These are phyloP conservation scores for Trichoderma sp. DNA, from an alignment of 2,329 filamentous ascomycete species.

Conservation along the genomic window DNA sequence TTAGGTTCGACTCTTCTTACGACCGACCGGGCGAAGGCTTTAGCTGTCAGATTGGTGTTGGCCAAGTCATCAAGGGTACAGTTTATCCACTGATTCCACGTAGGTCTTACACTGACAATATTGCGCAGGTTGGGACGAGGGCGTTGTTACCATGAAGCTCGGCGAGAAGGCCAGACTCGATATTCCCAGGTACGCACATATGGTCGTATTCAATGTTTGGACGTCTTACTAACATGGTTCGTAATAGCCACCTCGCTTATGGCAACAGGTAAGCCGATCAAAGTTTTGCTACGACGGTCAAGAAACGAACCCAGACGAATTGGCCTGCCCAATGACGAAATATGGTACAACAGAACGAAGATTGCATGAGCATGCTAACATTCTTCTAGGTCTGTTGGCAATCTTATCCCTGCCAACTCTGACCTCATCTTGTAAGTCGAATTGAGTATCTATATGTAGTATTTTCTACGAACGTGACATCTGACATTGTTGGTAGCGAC, in stretches of 20 bases:
- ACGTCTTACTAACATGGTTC: not conserved
- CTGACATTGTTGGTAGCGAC: not conserved
- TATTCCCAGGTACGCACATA: slow-evolving; percentile 56
- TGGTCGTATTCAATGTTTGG: too few species aligned
- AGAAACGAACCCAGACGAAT: not conserved
- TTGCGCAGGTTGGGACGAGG: slow-evolving; percentile 75
- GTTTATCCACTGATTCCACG: slow-evolving; percentile 14
- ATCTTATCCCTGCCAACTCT: not conserved
- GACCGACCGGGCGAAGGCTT: slow-evolving; percentile 47
- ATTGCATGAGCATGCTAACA: not conserved
- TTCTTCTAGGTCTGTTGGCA: not conserved
- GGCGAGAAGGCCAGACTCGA: slow-evolving; percentile 87
- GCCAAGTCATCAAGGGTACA: slow-evolving; percentile 82
- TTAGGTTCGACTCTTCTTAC: slow-evolving; percentile 86
- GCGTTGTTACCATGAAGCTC: slow-evolving; percentile 80
- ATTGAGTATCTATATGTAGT: not conserved
- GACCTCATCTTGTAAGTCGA: slow-evolving; percentile 15
- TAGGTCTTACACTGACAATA: not conserved
- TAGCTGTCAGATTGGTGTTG: slow-evolving; percentile 76
- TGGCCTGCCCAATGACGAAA: not conserved
- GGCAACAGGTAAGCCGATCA: slow-evolving; percentile 57
- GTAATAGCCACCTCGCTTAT: slow-evolving; percentile 64
- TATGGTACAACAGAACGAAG: not conserved
- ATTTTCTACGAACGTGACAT: not conserved
- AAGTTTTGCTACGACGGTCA: not conserved